Conservation (phyloP, 2,329 filamentous ascomycete species). For the Microsporum canis region DNA sequence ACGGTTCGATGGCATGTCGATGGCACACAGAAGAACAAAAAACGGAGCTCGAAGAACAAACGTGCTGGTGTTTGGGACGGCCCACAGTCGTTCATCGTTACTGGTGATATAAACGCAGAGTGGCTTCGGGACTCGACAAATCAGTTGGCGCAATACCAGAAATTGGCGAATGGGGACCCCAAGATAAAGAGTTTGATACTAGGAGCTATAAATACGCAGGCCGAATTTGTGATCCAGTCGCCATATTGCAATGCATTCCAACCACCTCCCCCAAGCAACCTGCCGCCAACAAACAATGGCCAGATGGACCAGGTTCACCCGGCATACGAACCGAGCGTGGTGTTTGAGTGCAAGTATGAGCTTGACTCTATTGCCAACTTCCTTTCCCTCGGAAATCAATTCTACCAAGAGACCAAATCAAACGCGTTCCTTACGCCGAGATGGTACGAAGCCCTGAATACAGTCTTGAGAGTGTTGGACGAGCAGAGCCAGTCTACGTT, state of each 20-base stretch:
- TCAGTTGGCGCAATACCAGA: constrained; percentile 82
- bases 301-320: constrained; percentile 80
- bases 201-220: constrained; percentile 91
- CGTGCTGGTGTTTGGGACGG: constrained; percentile 58
- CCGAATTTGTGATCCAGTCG: constrained; percentile 84
- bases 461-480: constrained; percentile 60
- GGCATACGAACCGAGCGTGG: constrained; percentile 66
- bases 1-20: constrained; percentile 79
- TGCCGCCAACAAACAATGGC: constrained; percentile 61
- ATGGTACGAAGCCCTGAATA: constrained; percentile 69
- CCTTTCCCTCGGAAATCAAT: constrained; percentile 73
- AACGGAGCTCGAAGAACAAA: constrained; percentile 35
- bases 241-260: constrained; percentile 99
- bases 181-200: constrained; percentile 68
- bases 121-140: constrained; percentile 91
- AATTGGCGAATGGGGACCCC: constrained; percentile 68
- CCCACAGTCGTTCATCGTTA: constrained; percentile 84
- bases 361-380: constrained; percentile 92
- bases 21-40: constrained; percentile 38
- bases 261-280: constrained; percentile 70
- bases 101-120: constrained; percentile 83
- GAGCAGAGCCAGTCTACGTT: constrained; percentile 77
- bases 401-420: constrained; percentile 66
- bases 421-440: constrained; percentile 65
- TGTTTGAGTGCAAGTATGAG: constrained; percentile 99